A percentile compares a stretch with the other conserved stretches of the same genome.
Conservation (phyloP, 2,329 filamentous ascomycete genomes). For the Periglandula ipomoeae region DNA sequence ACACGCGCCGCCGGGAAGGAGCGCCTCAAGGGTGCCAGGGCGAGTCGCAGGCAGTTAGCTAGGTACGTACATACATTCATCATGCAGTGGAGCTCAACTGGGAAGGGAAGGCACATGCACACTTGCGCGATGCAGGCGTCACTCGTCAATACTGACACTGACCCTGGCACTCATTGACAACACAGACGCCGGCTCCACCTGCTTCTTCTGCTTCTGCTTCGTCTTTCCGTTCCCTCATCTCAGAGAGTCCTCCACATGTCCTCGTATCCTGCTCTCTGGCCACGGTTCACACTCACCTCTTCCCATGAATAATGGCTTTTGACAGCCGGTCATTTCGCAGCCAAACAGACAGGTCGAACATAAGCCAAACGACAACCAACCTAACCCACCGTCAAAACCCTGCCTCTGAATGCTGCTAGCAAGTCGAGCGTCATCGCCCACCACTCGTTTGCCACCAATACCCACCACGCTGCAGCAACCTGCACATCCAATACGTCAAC, state of each 20-base stretch:
- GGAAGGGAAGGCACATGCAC: not conserved
- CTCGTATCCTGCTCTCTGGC: not conserved
- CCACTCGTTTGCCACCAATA: not conserved
- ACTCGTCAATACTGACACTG: too few relatives aligned
- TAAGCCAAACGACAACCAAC: too few relatives aligned
- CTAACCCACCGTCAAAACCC: too few relatives aligned
- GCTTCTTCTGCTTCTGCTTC: not conserved
- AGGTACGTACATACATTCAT: too few relatives aligned
- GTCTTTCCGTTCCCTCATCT: not conserved
- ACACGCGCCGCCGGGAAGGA: too few relatives aligned
- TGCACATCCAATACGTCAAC: not conserved
- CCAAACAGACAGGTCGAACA: too few relatives aligned
- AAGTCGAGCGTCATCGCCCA: not conserved
- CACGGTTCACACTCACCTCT: not conserved
- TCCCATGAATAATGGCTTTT: not conserved
- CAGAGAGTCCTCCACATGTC: not conserved
- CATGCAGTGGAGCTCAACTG: not conserved
- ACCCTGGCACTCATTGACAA: not conserved
- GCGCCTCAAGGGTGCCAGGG: too few relatives aligned
- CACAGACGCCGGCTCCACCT: not conserved
- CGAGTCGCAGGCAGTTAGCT: too few relatives aligned
- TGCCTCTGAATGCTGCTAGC: too few relatives aligned
- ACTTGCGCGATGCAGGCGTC: not conserved
- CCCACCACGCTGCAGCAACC: not conserved
- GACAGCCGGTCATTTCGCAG: too few relatives aligned